Conservation (phyloP, 108 stramenopile species). For the Nitzschia putrida region DNA sequence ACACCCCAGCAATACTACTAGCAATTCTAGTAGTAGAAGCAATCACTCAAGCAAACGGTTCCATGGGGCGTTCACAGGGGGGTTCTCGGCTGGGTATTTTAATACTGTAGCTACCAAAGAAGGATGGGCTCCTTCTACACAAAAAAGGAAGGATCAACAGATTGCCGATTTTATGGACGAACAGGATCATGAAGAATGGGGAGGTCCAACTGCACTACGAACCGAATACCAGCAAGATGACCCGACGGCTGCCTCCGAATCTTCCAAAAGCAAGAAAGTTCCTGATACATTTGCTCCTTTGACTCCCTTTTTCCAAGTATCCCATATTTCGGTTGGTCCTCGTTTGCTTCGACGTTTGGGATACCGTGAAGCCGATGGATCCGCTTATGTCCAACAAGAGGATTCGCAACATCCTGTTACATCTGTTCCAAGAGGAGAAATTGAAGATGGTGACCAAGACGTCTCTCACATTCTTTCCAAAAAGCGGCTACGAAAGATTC, state of each 20-base stretch:
- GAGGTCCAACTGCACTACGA: conserved; percentile 47
- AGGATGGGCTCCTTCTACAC: conserved; percentile 72
- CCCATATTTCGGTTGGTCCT: conserved; percentile 44
- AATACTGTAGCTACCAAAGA: conserved; percentile 83
- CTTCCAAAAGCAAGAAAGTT: not conserved
- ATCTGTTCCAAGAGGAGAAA: not conserved
- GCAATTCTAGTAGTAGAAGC: not conserved
- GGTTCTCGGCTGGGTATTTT: conserved; percentile 86
- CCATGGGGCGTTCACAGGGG: conserved; percentile 82
- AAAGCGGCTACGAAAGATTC: conserved; percentile 43
- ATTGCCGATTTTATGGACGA: conserved; percentile 69
- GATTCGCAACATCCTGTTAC: not conserved
- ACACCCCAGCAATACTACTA: not conserved
- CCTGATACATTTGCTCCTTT: not conserved
- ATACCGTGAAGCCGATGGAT: conserved; percentile 56
- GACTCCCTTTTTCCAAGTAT: conserved; percentile 10
- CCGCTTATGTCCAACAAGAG: conserved; percentile 45
- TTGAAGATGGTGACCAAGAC: conserved; percentile 5
- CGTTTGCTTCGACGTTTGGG: conserved; percentile 64
- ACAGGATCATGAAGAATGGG: conserved; percentile 59
- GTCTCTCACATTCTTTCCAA: conserved; percentile 23
- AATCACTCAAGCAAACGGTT: conserved; percentile 27
- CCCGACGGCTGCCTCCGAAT: not conserved
- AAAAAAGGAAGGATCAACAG: conserved; percentile 38
- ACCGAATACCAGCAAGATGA: conserved; percentile 26